Conservation (phyloP, 75 land plant species). For the Chamaecyparis obtusa region DNA sequence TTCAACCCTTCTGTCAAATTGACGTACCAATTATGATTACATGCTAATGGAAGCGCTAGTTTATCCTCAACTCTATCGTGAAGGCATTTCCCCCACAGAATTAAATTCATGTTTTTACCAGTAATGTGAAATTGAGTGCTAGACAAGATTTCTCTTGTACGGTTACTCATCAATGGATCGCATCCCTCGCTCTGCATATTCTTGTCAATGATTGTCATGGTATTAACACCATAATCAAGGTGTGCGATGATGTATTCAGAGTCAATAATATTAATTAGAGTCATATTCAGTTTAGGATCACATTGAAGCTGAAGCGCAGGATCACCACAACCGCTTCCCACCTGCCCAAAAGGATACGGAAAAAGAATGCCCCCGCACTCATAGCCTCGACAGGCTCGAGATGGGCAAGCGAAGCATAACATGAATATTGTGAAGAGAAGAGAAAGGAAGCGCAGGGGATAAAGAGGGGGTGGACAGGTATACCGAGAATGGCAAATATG, state of each 20-base stretch:
- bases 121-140: neutral
- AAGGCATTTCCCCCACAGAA: neutral
- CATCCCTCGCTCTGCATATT: neutral
- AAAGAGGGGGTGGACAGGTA: neutral
- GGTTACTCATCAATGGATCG: neutral
- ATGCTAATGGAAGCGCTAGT: neutral
- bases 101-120: neutral
- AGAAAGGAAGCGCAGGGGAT: neutral
- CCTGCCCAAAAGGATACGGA: neutral
- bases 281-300: neutral
- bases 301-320: neutral
- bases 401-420: neutral
- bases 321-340: neutral
- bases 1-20: too few species aligned
- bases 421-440: neutral
- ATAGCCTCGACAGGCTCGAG: too few species aligned
- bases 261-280: neutral
- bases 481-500: neutral
- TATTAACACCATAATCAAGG: neutral
- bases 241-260: neutral
- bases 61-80: neutral
- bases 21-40: neutral
- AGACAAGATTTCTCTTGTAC: neutral
- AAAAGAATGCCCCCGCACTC: neutral
- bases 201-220: neutral